A percentile compares a stretch with the other conserved stretches of the same genome.
These are phyloP conservation scores for Udeniomyces megalosporus DNA, from an alignment of 768 basidiomycete species.

Conservation along the genomic window DNA sequence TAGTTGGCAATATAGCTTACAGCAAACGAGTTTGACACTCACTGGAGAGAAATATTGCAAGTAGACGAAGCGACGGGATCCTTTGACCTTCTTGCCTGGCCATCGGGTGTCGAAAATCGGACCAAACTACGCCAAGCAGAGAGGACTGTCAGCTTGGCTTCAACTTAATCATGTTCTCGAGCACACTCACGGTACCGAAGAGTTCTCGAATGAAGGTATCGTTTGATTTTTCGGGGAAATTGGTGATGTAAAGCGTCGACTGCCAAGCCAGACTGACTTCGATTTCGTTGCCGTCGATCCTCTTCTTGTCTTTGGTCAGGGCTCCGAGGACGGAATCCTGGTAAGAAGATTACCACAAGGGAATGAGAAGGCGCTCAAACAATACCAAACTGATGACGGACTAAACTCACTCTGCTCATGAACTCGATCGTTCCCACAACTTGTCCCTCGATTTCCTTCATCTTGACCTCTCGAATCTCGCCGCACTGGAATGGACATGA, in stretches of 20 bases:
- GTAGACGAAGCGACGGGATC: constrained; percentile 79
- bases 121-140: constrained; percentile 55
- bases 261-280: constrained; percentile 81
- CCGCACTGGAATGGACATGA: constrained; percentile 51
- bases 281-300: constrained; percentile 55
- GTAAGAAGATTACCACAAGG: not conserved
- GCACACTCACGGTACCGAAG: constrained; percentile 50
- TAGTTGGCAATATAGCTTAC: not conserved
- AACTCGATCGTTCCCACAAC: constrained; percentile 84
- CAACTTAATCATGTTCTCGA: not conserved
- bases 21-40: constrained; percentile 24
- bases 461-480: constrained; percentile 61
- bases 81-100: constrained; percentile 96
- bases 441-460: constrained; percentile 33
- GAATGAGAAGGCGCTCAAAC: no score
- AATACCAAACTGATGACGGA: no score
- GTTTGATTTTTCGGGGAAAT: constrained; percentile 74
- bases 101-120: constrained; percentile 84
- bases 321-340: constrained; percentile 62
- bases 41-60: constrained; percentile 78
- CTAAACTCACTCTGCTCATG: constrained; percentile 43
- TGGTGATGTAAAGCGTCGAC: constrained; percentile 87
- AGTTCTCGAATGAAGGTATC: constrained; percentile 57
- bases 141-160: no score
- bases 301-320: constrained; percentile 87